A percentile compares a stretch with the other conserved stretches of the same genome.
Evolutionary conservation across 2,329 filamentous ascomycete species (phyloP).

Genomic region (Exophiala mesophila): DNA sequence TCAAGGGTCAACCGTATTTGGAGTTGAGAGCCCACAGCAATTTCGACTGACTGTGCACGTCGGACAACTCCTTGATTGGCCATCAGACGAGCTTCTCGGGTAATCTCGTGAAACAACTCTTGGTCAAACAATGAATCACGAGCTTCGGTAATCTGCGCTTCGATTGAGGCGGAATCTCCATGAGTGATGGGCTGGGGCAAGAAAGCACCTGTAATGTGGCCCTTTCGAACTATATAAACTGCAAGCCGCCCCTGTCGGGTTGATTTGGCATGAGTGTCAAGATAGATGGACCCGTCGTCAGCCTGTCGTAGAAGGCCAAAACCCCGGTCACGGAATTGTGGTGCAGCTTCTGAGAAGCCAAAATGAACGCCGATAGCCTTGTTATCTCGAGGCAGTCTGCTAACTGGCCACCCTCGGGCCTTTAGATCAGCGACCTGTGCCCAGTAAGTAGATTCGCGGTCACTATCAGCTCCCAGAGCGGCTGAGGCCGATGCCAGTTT

Average conservation of each 20-base stretch:
- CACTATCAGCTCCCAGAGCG: slow-evolving; percentile 70
- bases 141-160: slow-evolving; percentile 31
- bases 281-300: slow-evolving; percentile 66
- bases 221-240: slow-evolving; percentile 39
- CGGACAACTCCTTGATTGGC: slow-evolving; percentile 66
- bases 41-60: slow-evolving; percentile 54
- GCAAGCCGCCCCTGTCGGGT: slow-evolving; percentile 57
- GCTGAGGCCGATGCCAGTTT: slow-evolving; percentile 67
- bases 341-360: slow-evolving; percentile 71
- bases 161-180: slow-evolving; percentile 28
- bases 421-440: slow-evolving; percentile 75
- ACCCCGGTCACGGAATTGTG: slow-evolving; percentile 63
- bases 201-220: slow-evolving; percentile 15
- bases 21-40: slow-evolving; percentile 50
- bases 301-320: slow-evolving; percentile 72
- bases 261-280: slow-evolving; percentile 56
- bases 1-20: slow-evolving; percentile 65
- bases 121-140: slow-evolving; percentile 54
- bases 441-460: slow-evolving; percentile 83
- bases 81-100: slow-evolving; percentile 71
- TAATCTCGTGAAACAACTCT: slow-evolving; percentile 86
- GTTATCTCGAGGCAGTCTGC: slow-evolving; percentile 66
- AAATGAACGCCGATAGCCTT: slow-evolving; percentile 80
- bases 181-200: background rate
- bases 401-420: slow-evolving; percentile 80